phyloP scores from a whole-genome alignment of 768 basidiomycete species.

The Mycena galopus region DNA sequence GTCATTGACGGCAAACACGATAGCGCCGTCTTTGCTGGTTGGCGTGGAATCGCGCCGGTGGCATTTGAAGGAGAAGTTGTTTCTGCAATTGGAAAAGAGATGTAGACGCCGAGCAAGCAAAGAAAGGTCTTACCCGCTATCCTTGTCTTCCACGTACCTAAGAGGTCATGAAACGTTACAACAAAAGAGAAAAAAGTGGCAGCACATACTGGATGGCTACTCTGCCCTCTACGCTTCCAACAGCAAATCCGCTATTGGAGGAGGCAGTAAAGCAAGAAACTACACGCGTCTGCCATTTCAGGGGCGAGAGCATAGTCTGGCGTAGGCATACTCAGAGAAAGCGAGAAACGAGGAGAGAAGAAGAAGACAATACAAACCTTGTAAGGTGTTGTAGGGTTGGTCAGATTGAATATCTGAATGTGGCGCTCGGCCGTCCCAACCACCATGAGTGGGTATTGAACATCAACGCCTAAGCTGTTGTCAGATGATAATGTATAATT shows the following conservation, averaged over 20 bases:
- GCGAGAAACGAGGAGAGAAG: neutral
- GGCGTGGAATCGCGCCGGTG: constrained; percentile 72
- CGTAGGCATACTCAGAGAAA: neutral
- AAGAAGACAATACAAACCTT: constrained; percentile 65
- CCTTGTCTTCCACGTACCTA: constrained; percentile 91
- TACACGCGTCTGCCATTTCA: constrained; percentile 95
- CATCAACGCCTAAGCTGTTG: constrained; percentile 63
- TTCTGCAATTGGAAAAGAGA: constrained; percentile 49
- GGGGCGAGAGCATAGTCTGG: constrained; percentile 84
- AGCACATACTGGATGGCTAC: constrained; percentile 92
- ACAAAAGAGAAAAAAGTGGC: neutral
- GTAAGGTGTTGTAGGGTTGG: constrained; percentile 82
- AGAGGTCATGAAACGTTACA: neutral
- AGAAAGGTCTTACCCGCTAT: constrained; percentile 65
- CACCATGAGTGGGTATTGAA: constrained; percentile 86
- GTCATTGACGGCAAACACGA: constrained; percentile 88
- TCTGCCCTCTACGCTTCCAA: constrained; percentile 90
- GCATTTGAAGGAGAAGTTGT: constrained; percentile 93
- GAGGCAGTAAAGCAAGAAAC: constrained; percentile 86
- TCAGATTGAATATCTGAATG: constrained; percentile 90
- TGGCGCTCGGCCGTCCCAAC: constrained; percentile 95
- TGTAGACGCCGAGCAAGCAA: neutral
- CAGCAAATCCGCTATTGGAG: constrained; percentile 77
- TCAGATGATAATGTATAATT: neutral
- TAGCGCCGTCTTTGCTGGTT: constrained; percentile 71